phyloP scores from a whole-genome alignment of 768 basidiomycete genomes.

The Leccinum ochraceum region DNA sequence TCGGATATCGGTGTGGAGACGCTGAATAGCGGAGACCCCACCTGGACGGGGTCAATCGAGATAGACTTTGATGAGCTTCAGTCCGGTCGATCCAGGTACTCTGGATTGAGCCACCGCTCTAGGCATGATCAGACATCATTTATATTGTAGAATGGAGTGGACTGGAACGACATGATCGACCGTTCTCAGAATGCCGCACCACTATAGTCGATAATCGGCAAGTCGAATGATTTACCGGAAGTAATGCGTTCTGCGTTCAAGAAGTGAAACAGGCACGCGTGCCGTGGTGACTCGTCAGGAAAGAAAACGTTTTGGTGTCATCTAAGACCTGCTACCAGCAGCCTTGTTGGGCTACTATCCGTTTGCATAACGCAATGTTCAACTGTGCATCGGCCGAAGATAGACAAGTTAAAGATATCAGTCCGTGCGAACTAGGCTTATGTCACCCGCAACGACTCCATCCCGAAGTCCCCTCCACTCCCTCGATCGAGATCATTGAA shows the following conservation, averaged over 20 bases:
- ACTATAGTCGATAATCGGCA: too few relatives aligned
- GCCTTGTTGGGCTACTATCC: background rate
- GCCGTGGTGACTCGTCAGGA: background rate
- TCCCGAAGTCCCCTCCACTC: slow-evolving; percentile 44
- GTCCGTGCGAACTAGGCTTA: slow-evolving; percentile 10
- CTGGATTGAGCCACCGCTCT: too few relatives aligned
- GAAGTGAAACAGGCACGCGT: too few relatives aligned
- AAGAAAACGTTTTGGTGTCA: background rate
- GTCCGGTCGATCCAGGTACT: background rate
- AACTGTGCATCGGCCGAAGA: background rate
- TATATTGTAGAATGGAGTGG: too few relatives aligned
- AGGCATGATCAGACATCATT: too few relatives aligned
- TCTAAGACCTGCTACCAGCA: background rate
- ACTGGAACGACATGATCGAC: too few relatives aligned
- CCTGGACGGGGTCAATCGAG: background rate
- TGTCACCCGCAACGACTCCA: slow-evolving; percentile 33
- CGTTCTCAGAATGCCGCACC: background rate
- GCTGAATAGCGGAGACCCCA: background rate
- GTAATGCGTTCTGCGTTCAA: too few relatives aligned
- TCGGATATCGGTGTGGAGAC: background rate
- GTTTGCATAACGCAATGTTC: background rate
- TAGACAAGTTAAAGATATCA: background rate
- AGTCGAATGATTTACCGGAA: too few relatives aligned
- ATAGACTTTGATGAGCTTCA: background rate
- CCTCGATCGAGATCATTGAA: slow-evolving; percentile 58